These are phyloP conservation scores for Flaveria linearis DNA, from an alignment of 129 eudicot genomes.

Conservation along the genomic window DNA sequence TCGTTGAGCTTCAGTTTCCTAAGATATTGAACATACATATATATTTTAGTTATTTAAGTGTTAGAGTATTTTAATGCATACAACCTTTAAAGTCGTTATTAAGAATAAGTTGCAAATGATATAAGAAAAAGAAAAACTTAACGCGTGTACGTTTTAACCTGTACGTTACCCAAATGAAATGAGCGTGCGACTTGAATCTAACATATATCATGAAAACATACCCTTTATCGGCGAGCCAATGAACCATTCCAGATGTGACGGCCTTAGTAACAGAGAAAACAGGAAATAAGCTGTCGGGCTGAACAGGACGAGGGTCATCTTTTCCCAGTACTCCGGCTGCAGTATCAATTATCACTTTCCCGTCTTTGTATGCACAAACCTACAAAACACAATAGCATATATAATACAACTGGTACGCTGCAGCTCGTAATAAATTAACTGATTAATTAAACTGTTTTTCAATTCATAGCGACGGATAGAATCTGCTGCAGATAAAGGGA, in stretches of 20 bases:
- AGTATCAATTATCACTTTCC: conserved; percentile 89
- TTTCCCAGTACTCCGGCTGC: conserved; percentile 89
- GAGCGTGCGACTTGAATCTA: no score
- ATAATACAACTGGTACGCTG: not conserved
- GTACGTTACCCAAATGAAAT: not conserved
- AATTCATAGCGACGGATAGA: no score
- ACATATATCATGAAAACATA: conserved; percentile 18
- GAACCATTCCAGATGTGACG: conserved; percentile 82
- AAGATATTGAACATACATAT: not conserved
- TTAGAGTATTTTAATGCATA: not conserved
- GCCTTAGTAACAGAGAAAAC: conserved; percentile 86
- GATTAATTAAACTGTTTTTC: not conserved
- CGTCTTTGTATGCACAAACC: conserved; percentile 98
- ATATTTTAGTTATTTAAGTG: not conserved
- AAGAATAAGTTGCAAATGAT: not conserved
- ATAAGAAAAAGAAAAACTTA: not conserved
- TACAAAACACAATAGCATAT: conserved; percentile 15
- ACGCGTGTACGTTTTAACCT: not conserved
- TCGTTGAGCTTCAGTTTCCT: conserved; percentile 1
- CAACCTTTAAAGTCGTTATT: not conserved
- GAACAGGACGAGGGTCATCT: conserved; percentile 92
- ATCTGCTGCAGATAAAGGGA: not conserved
- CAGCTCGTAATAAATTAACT: not conserved
- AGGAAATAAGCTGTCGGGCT: conserved; percentile 77
- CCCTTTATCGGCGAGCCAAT: conserved; percentile 89